Conservation (phyloP, 805 yeast genomes). For the Metschnikowia vanudenii region DNA sequence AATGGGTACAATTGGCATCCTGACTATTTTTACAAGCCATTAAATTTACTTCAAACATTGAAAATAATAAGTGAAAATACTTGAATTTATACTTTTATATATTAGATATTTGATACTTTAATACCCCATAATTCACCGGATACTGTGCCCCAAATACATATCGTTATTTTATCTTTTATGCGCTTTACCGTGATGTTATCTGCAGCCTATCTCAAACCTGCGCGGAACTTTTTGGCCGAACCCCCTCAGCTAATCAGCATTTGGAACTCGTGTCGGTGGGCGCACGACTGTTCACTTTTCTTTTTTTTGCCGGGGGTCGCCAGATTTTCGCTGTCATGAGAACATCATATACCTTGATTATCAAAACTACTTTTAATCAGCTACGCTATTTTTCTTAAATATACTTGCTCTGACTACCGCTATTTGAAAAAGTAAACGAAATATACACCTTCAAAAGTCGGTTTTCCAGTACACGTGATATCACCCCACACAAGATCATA, state of each 20-base stretch:
- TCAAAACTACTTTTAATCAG: neutral
- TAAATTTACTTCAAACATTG: neutral
- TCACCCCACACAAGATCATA: conserved; percentile 1
- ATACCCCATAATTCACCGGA: too few species aligned
- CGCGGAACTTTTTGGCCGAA: neutral
- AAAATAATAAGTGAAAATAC: too few species aligned
- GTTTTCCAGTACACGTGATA: neutral
- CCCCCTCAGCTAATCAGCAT: neutral
- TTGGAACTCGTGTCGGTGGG: neutral
- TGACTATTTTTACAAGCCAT: conserved; percentile 26
- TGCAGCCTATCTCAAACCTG: neutral
- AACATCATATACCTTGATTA: neutral
- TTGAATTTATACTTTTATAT: too few species aligned
- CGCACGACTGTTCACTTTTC: conserved; percentile 5
- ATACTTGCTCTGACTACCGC: neutral
- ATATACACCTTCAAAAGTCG: neutral
- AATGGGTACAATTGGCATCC: conserved; percentile 52
- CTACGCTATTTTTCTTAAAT: conserved; percentile 1
- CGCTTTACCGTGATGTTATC: neutral
- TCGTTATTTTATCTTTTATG: neutral
- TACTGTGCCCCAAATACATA: too few species aligned
- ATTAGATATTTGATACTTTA: too few species aligned
- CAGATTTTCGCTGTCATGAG: neutral
- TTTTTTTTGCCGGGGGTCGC: conserved; percentile 4
- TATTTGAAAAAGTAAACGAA: neutral